Conservation (phyloP, 768 basidiomycete genomes). For the Mycena metata region DNA sequence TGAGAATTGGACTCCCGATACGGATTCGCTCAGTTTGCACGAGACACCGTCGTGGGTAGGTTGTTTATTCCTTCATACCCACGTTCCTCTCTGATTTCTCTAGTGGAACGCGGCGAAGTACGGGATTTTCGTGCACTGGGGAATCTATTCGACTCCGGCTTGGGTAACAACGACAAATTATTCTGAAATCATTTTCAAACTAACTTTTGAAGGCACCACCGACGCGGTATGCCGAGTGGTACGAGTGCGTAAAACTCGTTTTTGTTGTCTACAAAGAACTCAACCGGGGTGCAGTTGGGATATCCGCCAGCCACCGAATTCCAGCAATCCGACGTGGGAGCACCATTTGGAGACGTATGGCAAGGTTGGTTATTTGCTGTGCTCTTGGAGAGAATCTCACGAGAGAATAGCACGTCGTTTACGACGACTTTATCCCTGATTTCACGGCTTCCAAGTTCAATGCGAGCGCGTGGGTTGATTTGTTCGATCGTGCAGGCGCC, state of each 20-base stretch:
- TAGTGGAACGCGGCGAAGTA: constrained; percentile 68
- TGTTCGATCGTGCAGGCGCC: constrained; percentile 69
- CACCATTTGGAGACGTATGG: constrained; percentile 67
- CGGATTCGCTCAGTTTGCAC: constrained; percentile 54
- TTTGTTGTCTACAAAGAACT: background rate
- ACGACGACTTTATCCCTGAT: constrained; percentile 71
- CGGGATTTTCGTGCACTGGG: constrained; percentile 71
- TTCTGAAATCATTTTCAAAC: background rate
- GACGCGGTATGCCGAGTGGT: constrained; percentile 67
- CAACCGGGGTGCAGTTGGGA: constrained; percentile 48
- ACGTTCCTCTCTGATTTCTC: constrained; percentile 4
- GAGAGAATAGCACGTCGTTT: constrained; percentile 56
- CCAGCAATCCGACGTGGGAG: constrained; percentile 57
- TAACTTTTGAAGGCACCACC: constrained; percentile 51
- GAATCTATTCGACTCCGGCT: constrained; percentile 62
- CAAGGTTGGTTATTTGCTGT: constrained; percentile 38
- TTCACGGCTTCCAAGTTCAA: constrained; percentile 69
- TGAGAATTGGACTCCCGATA: constrained; percentile 56
- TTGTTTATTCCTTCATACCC: background rate
- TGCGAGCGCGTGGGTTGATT: constrained; percentile 66
- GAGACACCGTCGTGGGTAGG: constrained; percentile 70
- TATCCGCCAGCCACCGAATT: constrained; percentile 52
- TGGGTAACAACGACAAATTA: constrained; percentile 46
- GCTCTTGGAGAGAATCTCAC: background rate
- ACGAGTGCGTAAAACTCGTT: constrained; percentile 54